A percentile compares a stretch with the other conserved stretches of the same genome.
These are phyloP conservation scores for Eucalyptus cloeziana DNA, from an alignment of 345 rosid species.

Conservation along the genomic window DNA sequence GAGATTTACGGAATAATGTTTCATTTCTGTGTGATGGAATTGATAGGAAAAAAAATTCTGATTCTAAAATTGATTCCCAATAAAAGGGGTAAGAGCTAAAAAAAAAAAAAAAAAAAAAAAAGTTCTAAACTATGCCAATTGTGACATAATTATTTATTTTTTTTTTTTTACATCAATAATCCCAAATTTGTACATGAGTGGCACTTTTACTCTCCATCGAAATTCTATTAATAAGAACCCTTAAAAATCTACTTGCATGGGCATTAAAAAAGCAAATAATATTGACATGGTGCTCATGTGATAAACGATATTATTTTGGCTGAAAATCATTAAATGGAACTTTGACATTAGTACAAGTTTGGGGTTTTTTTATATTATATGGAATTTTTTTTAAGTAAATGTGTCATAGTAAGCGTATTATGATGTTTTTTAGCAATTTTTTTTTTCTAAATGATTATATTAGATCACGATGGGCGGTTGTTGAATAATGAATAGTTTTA, in stretches of 20 bases:
- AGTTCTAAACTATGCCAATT: accelerated
- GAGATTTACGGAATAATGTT: background rate
- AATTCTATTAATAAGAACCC: too few species aligned
- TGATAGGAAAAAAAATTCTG: background rate
- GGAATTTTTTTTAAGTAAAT: background rate
- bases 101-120: too few species aligned
- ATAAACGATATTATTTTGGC: background rate
- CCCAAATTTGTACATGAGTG: too few species aligned
- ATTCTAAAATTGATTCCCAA: background rate
- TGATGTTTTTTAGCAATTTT: too few species aligned
- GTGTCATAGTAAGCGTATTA: accelerated
- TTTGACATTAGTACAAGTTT: background rate
- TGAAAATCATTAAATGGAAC: background rate
- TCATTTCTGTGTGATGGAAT: background rate
- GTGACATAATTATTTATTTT: background rate
- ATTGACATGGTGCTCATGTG: too few species aligned
- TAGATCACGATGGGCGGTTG: background rate
- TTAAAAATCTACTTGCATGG: background rate
- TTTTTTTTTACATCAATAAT: background rate
- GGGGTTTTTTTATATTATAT: too few species aligned
- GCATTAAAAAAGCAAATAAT: too few species aligned
- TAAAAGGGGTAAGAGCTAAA: accelerated
- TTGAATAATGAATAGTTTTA: background rate
- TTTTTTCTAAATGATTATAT: background rate
- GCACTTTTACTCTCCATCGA: background rate